A percentile compares a stretch with the other conserved stretches of the same genome.
phyloP scores from a whole-genome alignment of 2,329 filamentous ascomycete species.

The Coniochaeta pulveracea region DNA sequence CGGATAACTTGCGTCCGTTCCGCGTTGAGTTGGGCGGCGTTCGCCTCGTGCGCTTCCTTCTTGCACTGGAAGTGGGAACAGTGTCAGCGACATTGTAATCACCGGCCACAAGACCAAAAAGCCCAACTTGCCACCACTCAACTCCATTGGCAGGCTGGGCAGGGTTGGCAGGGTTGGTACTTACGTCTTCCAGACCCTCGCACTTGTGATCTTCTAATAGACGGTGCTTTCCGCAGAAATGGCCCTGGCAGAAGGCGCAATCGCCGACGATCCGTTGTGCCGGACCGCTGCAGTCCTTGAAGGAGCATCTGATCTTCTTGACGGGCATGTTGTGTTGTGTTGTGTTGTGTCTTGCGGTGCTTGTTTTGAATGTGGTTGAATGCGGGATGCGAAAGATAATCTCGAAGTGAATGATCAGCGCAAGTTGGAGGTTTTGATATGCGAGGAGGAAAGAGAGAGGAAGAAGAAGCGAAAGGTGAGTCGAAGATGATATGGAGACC shows the following conservation, averaged over 20 bases:
- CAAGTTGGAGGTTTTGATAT: not conserved
- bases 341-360: constrained; percentile 10
- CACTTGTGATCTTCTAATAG: constrained; percentile 93
- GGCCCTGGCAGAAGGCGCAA: constrained; percentile 87
- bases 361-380: not conserved
- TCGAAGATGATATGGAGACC: no score
- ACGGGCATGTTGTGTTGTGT: constrained; percentile 44
- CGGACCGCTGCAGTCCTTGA: constrained; percentile 77
- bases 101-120: constrained; percentile 18
- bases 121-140: constrained; percentile 16
- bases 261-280: constrained; percentile 93
- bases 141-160: not conserved
- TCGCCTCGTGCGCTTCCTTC: constrained; percentile 90
- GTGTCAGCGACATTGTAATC: constrained; percentile 25
- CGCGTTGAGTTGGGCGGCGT: constrained; percentile 81
- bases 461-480: no score
- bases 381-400: constrained; percentile 1
- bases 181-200: constrained; percentile 76
- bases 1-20: constrained; percentile 92
- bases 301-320: constrained; percentile 75
- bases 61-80: constrained; percentile 56
- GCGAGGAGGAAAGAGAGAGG: not conserved
- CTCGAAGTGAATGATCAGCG: not conserved
- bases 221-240: constrained; percentile 91
- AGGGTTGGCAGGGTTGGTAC: constrained; percentile 21